These are phyloP conservation scores for Beauveria rudraprayagi DNA, from an alignment of 2,329 filamentous ascomycete species.

Conservation along the genomic window DNA sequence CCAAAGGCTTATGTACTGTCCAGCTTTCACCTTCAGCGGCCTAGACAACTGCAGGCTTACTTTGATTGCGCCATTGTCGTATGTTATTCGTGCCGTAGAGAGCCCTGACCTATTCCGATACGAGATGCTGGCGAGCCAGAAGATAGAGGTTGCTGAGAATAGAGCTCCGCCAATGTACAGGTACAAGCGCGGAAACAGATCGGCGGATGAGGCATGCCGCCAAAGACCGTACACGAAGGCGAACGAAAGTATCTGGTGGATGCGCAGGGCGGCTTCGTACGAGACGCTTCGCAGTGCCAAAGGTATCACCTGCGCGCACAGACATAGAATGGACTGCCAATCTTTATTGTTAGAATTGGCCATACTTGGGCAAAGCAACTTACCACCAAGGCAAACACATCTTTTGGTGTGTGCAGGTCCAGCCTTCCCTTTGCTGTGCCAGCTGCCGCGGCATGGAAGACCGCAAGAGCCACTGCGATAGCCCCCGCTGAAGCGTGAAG, in stretches of 20 bases:
- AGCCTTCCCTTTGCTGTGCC: not conserved
- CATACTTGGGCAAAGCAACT: not conserved
- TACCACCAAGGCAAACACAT: not conserved
- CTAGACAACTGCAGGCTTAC: not conserved
- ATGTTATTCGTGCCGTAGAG: not conserved
- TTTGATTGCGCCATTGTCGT: not conserved
- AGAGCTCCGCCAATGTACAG: not conserved
- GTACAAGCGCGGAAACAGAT: not conserved
- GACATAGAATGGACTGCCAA: not conserved
- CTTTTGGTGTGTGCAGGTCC: not conserved
- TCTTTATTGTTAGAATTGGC: not conserved
- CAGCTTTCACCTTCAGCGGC: not conserved
- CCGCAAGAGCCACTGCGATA: not conserved
- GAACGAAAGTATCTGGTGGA: not conserved
- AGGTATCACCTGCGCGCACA: not conserved
- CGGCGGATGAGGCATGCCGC: not conserved
- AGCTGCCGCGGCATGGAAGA: not conserved
- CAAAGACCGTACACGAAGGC: not conserved
- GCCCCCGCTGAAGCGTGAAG: not conserved
- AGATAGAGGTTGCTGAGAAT: not conserved
- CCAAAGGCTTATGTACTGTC: not conserved
- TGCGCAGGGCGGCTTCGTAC: not conserved
- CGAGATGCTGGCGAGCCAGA: not conserved
- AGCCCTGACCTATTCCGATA: not conserved
- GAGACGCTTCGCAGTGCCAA: not conserved